Evolutionary conservation across 108 stramenopile species (phyloP), one percentile per base, ranked within the genome.

Genomic region (Pelagomonas calceolata): DNA sequence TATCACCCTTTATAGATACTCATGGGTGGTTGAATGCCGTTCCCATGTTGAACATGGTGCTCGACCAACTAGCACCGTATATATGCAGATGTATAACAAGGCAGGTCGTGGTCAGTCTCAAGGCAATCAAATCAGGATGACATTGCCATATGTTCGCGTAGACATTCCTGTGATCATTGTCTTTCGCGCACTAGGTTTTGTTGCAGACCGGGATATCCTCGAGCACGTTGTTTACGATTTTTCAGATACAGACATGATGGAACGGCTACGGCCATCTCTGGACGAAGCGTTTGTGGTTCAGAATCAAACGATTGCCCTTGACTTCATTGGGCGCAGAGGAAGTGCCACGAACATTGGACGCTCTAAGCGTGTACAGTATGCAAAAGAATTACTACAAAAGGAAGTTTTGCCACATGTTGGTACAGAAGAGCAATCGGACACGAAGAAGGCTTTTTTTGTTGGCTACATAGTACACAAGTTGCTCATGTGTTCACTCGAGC

Each of bases 221-320:
- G 94, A 94, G 73, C 96, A 96, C 82, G 94, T 98, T 34, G 96
- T 99, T 18, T 99, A 98, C 84, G 98, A 99, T 82, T 85, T 96
- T 75, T 86, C 87, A 34, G 97, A 98, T 75, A 88, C 88, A 51
- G 95, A 94, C 79, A 94, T 96, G 93, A 93, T 96, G 95, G 93
- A 93, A 72, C 72, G 94, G 36, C 93, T 96, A 82, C 91, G 95
- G 34, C 94, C 97, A 12, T 87, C 85, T 70, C 79, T 98, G 67
- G 95, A 96, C 78, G 95, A 97, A 78, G 93, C 94, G 30, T 90
- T 90, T 72, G 92, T 94, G 34, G 95, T 97, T 77, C 93, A 95
- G 68, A 84, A 85, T 63, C 89, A 93, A 71, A 90, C 89, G 60
- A 88, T 91, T 37, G 96, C 98, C 12, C 84, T 96, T 64, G 95